Evolutionary conservation across 1,139 yeast species (phyloP).

Genomic region (Hanseniaspora uvarum): DNA sequence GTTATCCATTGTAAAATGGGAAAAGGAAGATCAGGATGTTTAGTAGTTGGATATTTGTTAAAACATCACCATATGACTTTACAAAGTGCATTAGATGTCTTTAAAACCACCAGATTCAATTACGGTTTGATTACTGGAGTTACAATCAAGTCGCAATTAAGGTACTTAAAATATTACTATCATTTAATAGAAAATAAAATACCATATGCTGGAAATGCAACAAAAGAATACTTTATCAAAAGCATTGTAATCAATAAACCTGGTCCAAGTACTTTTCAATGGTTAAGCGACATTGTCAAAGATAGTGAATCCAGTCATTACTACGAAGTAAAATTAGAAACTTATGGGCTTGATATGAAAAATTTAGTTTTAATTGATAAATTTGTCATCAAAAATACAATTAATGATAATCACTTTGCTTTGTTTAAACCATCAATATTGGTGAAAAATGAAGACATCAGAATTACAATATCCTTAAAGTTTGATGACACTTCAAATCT

Average conservation of each 20-base stretch:
- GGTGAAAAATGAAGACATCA: constrained; percentile 22
- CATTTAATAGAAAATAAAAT: constrained; percentile 8
- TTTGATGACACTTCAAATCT: constrained; percentile 20
- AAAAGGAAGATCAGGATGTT: constrained; percentile 79
- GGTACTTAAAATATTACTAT: constrained; percentile 57
- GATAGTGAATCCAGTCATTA: not conserved
- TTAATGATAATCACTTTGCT: not conserved
- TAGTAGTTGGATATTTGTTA: constrained; percentile 64
- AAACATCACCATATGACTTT: constrained; percentile 33
- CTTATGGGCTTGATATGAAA: constrained; percentile 22
- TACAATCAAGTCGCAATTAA: constrained; percentile 56
- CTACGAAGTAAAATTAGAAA: constrained; percentile 23
- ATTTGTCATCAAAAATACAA: constrained; percentile 18
- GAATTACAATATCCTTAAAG: constrained; percentile 24
- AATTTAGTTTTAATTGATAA: constrained; percentile 20
- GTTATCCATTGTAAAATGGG: constrained; percentile 86
- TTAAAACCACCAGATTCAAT: constrained; percentile 52
- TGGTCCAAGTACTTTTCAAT: not conserved
- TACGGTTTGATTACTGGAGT: constrained; percentile 54
- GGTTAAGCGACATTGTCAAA: not conserved
- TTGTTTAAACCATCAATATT: not conserved
- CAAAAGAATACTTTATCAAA: not conserved
- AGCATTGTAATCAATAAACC: not conserved
- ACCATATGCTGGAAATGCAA: not conserved
- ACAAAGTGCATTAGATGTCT: constrained; percentile 41